Percentiles rank a stretch among this genome's conserved stretches.
These are phyloP conservation scores for Aspergillus felis DNA, from an alignment of 2,329 filamentous ascomycete genomes.

Conservation along the genomic window DNA sequence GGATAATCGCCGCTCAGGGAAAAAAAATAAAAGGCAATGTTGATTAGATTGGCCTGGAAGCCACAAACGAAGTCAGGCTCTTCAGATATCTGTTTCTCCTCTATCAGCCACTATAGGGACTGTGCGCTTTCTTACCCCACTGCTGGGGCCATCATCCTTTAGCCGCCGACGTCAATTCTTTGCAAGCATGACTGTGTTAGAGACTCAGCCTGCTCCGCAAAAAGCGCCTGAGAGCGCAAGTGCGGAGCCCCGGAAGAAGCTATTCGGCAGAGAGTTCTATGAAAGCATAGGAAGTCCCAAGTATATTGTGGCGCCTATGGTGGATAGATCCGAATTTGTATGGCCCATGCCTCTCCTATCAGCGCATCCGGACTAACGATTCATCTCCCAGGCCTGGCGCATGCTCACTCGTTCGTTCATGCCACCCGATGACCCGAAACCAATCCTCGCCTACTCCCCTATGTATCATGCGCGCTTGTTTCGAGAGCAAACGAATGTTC, in stretches of 20 bases:
- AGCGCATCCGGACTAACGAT: slow-evolving; percentile 7
- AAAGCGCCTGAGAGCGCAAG: slow-evolving; percentile 15
- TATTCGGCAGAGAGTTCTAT: slow-evolving; percentile 86
- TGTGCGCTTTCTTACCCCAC: slow-evolving; percentile 21
- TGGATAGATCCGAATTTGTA: slow-evolving; percentile 97
- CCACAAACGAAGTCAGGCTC: not conserved
- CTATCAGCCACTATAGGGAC: slow-evolving; percentile 29
- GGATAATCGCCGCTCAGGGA: slow-evolving; percentile 15
- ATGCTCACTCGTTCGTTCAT: slow-evolving; percentile 94
- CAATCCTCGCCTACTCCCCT: slow-evolving; percentile 82
- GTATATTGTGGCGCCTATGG: slow-evolving; percentile 91
- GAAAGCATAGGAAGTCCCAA: slow-evolving; percentile 91
- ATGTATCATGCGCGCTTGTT: slow-evolving; percentile 96
- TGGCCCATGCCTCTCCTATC: slow-evolving; percentile 23
- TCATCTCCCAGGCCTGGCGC: slow-evolving; percentile 73
- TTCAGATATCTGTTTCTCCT: not conserved
- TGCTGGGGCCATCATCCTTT: slow-evolving; percentile 23
- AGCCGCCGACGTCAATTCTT: slow-evolving; percentile 5
- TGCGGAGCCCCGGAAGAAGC: slow-evolving; percentile 47
- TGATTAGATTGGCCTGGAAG: not conserved
- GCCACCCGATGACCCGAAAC: slow-evolving; percentile 58
- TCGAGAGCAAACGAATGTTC: slow-evolving; percentile 69
- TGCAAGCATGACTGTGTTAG: slow-evolving; percentile 26
- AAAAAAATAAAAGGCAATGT: slow-evolving; percentile 18
- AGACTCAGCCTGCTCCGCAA: slow-evolving; percentile 15